A percentile compares a stretch with the other conserved stretches of the same genome.
phyloP scores from a whole-genome alignment of 768 basidiomycete species.

The Suillus fuscotomentosus region DNA sequence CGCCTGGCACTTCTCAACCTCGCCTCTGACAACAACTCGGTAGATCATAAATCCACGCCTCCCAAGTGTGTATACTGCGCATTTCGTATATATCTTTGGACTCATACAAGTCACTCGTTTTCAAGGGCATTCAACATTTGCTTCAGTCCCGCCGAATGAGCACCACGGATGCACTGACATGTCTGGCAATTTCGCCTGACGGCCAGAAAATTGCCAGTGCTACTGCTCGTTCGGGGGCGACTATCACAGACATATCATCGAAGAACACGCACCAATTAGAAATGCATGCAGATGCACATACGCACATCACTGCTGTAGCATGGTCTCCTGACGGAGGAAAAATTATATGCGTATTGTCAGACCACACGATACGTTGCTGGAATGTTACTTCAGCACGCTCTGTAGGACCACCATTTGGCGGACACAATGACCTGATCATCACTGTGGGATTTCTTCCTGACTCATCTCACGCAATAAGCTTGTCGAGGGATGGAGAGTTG shows the following conservation, averaged over 20 bases:
- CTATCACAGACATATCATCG: not conserved
- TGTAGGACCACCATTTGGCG: conserved; percentile 23
- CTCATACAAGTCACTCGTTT: not conserved
- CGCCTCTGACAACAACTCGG: not conserved
- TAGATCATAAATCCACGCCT: not conserved
- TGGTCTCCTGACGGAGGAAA: conserved; percentile 26
- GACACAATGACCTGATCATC: conserved; percentile 12
- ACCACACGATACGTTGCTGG: conserved; percentile 30
- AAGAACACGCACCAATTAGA: not conserved
- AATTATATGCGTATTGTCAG: conserved; percentile 28
- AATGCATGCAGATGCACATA: too few relatives aligned
- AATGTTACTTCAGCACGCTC: conserved; percentile 15
- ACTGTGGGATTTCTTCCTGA: not conserved
- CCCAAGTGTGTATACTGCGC: not conserved
- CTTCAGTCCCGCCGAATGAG: conserved; percentile 2
- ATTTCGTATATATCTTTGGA: not conserved
- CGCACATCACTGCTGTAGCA: conserved; percentile 15
- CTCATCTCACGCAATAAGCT: not conserved
- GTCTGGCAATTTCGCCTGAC: not conserved
- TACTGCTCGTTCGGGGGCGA: conserved; percentile 5
- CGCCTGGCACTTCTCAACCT: too few relatives aligned
- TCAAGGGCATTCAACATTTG: not conserved
- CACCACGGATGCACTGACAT: not conserved
- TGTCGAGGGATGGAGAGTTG: not conserved
- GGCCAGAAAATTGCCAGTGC: not conserved